A percentile compares a stretch with the other conserved stretches of the same genome.
Conservation (phyloP, 306 rosid species). For the Cyamopsis tetragonoloba region DNA sequence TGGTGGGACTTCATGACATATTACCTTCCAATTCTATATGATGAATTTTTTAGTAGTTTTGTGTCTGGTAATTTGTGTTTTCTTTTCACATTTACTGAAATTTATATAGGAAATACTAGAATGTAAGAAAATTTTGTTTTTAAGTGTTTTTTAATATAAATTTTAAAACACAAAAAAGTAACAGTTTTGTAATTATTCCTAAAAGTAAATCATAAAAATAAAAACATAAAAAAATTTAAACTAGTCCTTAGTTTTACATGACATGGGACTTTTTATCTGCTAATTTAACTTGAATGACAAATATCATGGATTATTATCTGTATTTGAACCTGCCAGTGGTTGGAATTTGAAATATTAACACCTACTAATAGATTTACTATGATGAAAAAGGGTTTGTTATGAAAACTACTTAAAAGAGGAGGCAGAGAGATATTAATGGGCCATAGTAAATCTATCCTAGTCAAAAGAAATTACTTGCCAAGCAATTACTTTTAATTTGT, state of each 20-base stretch:
- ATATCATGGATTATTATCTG: not conserved
- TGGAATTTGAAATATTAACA: conserved; percentile 43
- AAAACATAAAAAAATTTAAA: too few relatives aligned
- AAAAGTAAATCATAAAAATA: too few relatives aligned
- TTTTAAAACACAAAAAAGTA: too few relatives aligned
- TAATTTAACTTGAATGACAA: not conserved
- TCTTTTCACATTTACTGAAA: too few relatives aligned
- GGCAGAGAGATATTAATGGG: conserved; percentile 74
- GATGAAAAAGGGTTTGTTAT: conserved; percentile 31
- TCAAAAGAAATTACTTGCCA: conserved; percentile 46
- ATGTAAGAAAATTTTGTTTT: not conserved
- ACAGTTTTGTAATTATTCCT: too few relatives aligned
- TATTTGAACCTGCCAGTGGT: conserved; percentile 35
- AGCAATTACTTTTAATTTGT: conserved; percentile 45
- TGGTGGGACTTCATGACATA: conserved; percentile 49
- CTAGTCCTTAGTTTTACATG: too few relatives aligned
- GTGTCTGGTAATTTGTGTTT: too few relatives aligned
- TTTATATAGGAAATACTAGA: too few relatives aligned
- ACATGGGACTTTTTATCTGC: not conserved
- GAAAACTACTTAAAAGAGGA: conserved; percentile 39
- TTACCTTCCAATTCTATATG: conserved; percentile 32
- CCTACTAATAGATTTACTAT: conserved; percentile 23
- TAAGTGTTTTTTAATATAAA: too few relatives aligned
- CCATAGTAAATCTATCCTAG: conserved; percentile 59
- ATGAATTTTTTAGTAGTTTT: too few relatives aligned